Conservation (phyloP, 441 rosid species). For the Euphorbia schlechtendalii region DNA sequence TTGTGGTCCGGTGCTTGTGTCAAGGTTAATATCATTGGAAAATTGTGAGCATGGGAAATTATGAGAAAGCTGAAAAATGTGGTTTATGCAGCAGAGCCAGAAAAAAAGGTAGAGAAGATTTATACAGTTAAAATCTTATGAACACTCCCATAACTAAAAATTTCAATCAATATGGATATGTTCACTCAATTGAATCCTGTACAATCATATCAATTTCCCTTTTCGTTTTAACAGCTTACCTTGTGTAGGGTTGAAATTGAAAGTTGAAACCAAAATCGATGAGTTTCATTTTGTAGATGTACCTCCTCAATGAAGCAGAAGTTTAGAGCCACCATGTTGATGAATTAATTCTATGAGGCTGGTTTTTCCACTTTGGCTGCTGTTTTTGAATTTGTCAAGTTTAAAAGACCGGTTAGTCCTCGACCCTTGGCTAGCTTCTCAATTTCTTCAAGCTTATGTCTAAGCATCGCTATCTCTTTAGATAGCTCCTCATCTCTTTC, state of each 20-base stretch:
- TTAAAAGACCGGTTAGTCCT: constrained; percentile 58
- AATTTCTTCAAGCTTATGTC: constrained; percentile 52
- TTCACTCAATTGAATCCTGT: neutral
- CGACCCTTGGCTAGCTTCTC: constrained; percentile 61
- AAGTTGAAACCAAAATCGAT: constrained; percentile 12
- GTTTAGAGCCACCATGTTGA: neutral
- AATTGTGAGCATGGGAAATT: neutral
- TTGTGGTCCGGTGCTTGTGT: neutral
- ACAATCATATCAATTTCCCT: constrained; percentile 1
- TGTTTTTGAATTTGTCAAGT: constrained; percentile 32
- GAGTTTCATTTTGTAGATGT: constrained; percentile 5
- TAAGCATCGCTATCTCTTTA: constrained; percentile 48
- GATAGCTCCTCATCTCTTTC: constrained; percentile 51
- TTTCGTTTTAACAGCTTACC: constrained; percentile 3
- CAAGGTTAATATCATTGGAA: neutral
- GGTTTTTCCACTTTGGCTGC: constrained; percentile 22
- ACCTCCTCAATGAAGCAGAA: constrained; percentile 2
- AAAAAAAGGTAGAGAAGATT: neutral
- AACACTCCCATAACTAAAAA: neutral
- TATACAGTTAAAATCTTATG: neutral
- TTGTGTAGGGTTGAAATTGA: constrained; percentile 1
- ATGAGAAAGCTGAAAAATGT: neutral
- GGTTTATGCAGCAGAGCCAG: neutral
- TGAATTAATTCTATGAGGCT: constrained; percentile 11
- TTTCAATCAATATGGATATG: neutral